phyloP scores from a whole-genome alignment of 164 flowering plant species.

The Paratinospora sagittata region DNA sequence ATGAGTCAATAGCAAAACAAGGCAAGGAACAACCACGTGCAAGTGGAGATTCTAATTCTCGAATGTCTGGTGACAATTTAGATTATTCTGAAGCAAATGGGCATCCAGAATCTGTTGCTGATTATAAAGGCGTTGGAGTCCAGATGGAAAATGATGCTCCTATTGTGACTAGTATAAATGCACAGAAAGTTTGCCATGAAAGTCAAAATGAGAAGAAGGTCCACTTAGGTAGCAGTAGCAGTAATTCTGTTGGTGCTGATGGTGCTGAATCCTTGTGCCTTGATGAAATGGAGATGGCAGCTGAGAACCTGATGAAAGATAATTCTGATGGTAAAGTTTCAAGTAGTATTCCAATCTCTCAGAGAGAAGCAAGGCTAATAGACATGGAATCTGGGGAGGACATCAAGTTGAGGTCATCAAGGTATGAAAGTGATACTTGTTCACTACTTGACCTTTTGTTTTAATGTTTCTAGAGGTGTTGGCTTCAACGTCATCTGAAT shows the following conservation, averaged over 20 bases:
- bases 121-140: constrained; percentile 12
- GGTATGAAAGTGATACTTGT: constrained; percentile 37
- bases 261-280: constrained; percentile 6
- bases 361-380: constrained; percentile 19
- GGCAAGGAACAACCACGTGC: constrained; percentile 4
- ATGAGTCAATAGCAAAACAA: constrained; percentile 12
- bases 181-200: constrained; percentile 3
- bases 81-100: constrained; percentile 10
- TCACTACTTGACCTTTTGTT: constrained; percentile 14
- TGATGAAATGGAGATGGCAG: constrained; percentile 15
- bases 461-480: not conserved
- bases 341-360: constrained; percentile 11
- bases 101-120: constrained; percentile 13
- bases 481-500: constrained; percentile 2
- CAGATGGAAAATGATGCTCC: constrained; percentile 10
- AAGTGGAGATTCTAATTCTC: constrained; percentile 12
- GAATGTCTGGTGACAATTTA: constrained; percentile 13
- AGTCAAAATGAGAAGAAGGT: constrained; percentile 6
- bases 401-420: constrained; percentile 23
- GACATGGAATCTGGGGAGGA: constrained; percentile 20
- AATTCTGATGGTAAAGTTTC: constrained; percentile 11
- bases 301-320: constrained; percentile 9
- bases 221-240: constrained; percentile 11
- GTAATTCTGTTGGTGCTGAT: constrained; percentile 10
- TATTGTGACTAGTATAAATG: constrained; percentile 10